A percentile compares a stretch with the other conserved stretches of the same genome.
Evolutionary conservation across 192 early-diverging fungal genomes (phyloP).

Genomic region (Entomortierella beljakovae): DNA sequence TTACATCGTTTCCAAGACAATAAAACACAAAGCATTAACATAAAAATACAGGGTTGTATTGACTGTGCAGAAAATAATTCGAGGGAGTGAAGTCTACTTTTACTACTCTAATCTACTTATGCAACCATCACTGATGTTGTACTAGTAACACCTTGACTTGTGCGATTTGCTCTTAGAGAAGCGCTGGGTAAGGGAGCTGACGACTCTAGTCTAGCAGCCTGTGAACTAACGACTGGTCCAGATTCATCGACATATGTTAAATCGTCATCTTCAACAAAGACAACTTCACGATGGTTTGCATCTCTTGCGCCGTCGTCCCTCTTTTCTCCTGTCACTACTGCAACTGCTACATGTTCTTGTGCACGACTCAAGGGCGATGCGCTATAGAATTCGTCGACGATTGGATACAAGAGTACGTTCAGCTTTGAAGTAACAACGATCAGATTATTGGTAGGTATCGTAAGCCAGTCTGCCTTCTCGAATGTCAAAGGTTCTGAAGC

Average conservation of each 20-base stretch:
- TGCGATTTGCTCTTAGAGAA: neutral
- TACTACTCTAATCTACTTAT: neutral
- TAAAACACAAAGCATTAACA: too few relatives aligned
- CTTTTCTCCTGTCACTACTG: conserved; percentile 44
- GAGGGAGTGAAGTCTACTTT: too few relatives aligned
- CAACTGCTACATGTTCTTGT: conserved; percentile 26
- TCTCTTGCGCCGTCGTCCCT: conserved; percentile 44
- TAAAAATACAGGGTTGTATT: conserved; percentile 10
- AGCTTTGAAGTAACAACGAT: conserved; percentile 81
- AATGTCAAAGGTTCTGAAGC: conserved; percentile 86
- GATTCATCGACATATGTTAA: neutral
- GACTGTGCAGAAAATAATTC: too few relatives aligned
- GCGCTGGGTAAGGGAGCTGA: neutral
- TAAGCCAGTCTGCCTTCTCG: conserved; percentile 84
- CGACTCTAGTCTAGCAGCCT: conserved; percentile 3
- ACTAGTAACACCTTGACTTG: neutral
- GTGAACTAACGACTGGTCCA: neutral
- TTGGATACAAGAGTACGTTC: conserved; percentile 81
- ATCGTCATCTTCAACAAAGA: conserved; percentile 42
- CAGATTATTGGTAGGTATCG: conserved; percentile 79
- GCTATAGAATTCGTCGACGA: conserved; percentile 74
- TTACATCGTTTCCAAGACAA: neutral
- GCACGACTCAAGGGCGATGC: conserved; percentile 31
- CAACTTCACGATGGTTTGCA: conserved; percentile 35
- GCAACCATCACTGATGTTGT: conserved; percentile 21